phyloP scores from a whole-genome alignment of 305 asterid genomes.

The Fraxinus baroniana region DNA sequence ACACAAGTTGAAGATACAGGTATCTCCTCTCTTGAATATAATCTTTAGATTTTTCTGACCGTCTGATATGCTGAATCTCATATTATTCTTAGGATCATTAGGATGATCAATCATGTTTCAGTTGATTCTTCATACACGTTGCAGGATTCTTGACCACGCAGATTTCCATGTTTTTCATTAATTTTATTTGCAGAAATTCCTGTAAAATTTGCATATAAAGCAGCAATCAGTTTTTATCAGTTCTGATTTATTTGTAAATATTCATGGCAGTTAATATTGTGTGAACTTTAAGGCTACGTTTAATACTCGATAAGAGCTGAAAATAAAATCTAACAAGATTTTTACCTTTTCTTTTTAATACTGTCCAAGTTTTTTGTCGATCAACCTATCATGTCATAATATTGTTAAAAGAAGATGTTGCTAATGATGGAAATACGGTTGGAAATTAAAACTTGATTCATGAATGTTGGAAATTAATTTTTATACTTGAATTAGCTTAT shows the following conservation, averaged over 20 bases:
- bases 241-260: not conserved
- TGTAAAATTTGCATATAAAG: constrained; percentile 1
- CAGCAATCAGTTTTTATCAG: not conserved
- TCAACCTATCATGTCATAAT: too few relatives aligned
- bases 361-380: too few relatives aligned
- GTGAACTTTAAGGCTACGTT: too few relatives aligned
- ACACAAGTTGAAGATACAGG: constrained; percentile 30
- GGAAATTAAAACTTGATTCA: too few relatives aligned
- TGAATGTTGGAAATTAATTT: too few relatives aligned
- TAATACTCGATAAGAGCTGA: too few relatives aligned
- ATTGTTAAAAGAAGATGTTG: too few relatives aligned
- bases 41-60: constrained; percentile 31
- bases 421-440: too few relatives aligned
- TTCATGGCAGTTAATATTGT: not conserved
- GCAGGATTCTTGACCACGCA: constrained; percentile 7
- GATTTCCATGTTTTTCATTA: not conserved
- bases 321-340: too few relatives aligned
- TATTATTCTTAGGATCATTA: constrained; percentile 1
- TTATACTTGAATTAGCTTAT: too few relatives aligned
- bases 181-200: not conserved
- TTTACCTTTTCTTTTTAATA: too few relatives aligned
- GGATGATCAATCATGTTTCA: not conserved
- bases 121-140: constrained; percentile 11
- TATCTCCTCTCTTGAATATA: constrained; percentile 30
- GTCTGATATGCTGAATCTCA: constrained; percentile 12